Evolutionary conservation across 345 rosid species (phyloP).

Genomic region (Aegle marmelos): DNA sequence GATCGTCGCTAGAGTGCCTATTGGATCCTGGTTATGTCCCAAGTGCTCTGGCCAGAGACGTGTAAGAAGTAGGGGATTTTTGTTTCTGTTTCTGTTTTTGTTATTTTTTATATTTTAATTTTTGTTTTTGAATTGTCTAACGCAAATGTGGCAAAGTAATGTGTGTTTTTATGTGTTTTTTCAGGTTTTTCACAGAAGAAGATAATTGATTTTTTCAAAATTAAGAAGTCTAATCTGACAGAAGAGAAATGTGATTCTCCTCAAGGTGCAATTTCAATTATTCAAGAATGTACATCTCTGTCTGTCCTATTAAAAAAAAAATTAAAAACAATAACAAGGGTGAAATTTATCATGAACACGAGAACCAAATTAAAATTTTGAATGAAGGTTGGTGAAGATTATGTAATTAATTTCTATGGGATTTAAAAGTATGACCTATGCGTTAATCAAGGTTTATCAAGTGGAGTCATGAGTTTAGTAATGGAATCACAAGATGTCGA

Average conservation of each 20-base stretch:
- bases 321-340: not conserved
- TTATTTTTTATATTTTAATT: not conserved
- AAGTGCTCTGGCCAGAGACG: conserved; percentile 67
- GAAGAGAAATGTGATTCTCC: conserved; percentile 27
- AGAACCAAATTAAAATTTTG: not conserved
- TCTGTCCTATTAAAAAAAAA: not conserved
- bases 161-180: conserved; percentile 8
- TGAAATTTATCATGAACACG: too few relatives aligned
- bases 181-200: conserved; percentile 82
- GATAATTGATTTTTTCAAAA: conserved; percentile 75
- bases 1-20: conserved; percentile 73
- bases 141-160: not conserved
- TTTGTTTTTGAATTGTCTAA: not conserved
- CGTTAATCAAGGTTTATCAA: not conserved
- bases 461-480: not conserved
- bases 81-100: not conserved
- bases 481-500: not conserved
- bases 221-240: conserved; percentile 42
- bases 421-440: not conserved
- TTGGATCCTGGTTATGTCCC: conserved; percentile 77
- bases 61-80: conserved; percentile 71
- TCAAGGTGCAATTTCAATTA: conserved; percentile 51
- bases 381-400: not conserved
- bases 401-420: not conserved
- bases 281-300: not conserved